Percentiles rank a stretch among this genome's conserved stretches.
These are phyloP conservation scores for Tephrocybe sp. DNA, from an alignment of 768 basidiomycete genomes.

Conservation along the genomic window DNA sequence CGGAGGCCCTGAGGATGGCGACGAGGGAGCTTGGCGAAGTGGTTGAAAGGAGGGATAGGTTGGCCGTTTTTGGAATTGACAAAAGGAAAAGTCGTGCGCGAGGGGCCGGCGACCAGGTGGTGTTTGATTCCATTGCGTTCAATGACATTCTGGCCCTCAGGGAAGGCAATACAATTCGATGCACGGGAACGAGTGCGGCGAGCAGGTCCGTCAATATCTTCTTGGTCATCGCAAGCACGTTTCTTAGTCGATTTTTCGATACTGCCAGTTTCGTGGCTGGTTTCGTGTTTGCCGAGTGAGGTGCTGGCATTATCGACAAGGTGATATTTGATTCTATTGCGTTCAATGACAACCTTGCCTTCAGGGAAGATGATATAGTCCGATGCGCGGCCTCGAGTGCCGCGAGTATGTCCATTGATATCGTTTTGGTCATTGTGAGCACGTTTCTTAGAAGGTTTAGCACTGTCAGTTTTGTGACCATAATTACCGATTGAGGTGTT, in stretches of 20 bases:
- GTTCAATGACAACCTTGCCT: neutral
- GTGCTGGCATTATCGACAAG: too few species aligned
- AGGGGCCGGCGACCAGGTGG: neutral
- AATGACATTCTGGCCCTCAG: neutral
- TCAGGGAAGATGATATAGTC: neutral
- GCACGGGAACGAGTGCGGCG: neutral
- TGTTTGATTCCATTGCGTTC: neutral
- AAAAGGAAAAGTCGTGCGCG: neutral
- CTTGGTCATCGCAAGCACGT: neutral
- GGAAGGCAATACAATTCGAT: neutral
- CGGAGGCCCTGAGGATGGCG: constrained; percentile 6
- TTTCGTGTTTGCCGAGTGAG: neutral
- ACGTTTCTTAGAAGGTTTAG: neutral
- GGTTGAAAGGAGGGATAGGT: constrained; percentile 12
- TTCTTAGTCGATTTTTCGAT: neutral
- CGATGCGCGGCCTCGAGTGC: neutral
- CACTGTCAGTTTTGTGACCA: too few species aligned
- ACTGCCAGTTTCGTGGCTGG: neutral
- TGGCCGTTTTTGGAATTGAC: neutral
- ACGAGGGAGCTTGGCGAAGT: constrained; percentile 7
- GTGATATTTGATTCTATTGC: neutral
- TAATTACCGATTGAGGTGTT: too few species aligned
- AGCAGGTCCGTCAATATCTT: neutral
- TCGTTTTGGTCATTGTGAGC: neutral
- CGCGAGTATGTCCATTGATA: neutral